A percentile compares a stretch with the other conserved stretches of the same genome.
phyloP scores from a whole-genome alignment of 2,329 filamentous ascomycete species.

The Furcasterigmium furcatum region DNA sequence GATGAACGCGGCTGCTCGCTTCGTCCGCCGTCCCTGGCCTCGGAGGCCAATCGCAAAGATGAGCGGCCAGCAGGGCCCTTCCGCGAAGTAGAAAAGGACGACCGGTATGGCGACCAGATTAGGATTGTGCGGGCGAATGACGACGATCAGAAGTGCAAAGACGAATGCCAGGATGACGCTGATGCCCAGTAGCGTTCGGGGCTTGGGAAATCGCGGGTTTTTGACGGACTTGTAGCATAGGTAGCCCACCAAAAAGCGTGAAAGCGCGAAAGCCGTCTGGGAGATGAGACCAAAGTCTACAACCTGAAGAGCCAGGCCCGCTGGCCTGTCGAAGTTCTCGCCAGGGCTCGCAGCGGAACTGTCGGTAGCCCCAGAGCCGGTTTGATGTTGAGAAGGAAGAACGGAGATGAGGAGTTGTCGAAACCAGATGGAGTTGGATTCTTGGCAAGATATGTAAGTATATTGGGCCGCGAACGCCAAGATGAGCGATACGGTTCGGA shows the following conservation, averaged over 20 bases:
- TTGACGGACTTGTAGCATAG: constrained; percentile 57
- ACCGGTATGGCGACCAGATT: constrained; percentile 57
- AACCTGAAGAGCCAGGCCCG: constrained; percentile 48
- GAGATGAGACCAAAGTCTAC: constrained; percentile 69
- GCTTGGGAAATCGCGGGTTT: constrained; percentile 52
- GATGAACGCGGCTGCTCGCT: constrained; percentile 73
- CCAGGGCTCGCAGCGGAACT: constrained; percentile 37
- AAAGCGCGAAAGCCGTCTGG: constrained; percentile 69
- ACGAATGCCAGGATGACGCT: constrained; percentile 60
- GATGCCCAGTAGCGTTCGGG: constrained; percentile 66
- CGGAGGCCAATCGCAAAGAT: constrained; percentile 77
- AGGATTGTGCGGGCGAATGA: constrained; percentile 38
- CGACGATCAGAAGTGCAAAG: constrained; percentile 43
- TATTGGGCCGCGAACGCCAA: constrained; percentile 76
- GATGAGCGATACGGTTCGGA: constrained; percentile 56
- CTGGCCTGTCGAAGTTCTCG: constrained; percentile 30
- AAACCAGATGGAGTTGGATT: constrained; percentile 61
- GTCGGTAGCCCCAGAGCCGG: constrained; percentile 16
- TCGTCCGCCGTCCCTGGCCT: constrained; percentile 76
- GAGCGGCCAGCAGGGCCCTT: constrained; percentile 79
- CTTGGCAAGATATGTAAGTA: constrained; percentile 74
- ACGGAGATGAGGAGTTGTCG: constrained; percentile 43
- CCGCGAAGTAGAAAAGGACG: constrained; percentile 73
- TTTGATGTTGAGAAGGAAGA: constrained; percentile 21
- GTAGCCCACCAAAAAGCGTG: constrained; percentile 65